Evolutionary conservation across 768 basidiomycete species (phyloP).

Genomic region (Leccinum barrowsii): DNA sequence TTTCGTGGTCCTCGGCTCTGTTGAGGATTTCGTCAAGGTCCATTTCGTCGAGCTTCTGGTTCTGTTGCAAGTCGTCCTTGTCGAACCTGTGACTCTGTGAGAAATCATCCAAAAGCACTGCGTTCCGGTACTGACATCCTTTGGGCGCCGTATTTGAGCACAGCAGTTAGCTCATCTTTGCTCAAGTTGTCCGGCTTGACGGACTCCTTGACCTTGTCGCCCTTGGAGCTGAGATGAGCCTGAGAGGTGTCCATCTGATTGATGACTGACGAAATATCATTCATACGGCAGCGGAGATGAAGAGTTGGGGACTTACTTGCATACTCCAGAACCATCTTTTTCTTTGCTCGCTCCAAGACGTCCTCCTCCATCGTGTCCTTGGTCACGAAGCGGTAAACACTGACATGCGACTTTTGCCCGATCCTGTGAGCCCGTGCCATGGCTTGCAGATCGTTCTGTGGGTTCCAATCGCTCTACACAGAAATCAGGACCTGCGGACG

Average conservation of each 20-base stretch:
- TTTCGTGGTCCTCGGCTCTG: slow-evolving; percentile 96
- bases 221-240: slow-evolving; percentile 86
- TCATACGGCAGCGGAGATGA: slow-evolving; percentile 14
- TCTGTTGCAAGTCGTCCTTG: slow-evolving; percentile 91
- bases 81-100: slow-evolving; percentile 67
- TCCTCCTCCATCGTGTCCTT: slow-evolving; percentile 99
- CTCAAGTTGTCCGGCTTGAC: slow-evolving; percentile 80
- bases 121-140: slow-evolving; percentile 66
- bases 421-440: slow-evolving; percentile 99
- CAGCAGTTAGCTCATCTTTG: slow-evolving; percentile 95
- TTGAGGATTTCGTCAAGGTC: slow-evolving; percentile 98
- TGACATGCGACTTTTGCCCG: slow-evolving; percentile 98
- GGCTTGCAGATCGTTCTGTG: slow-evolving; percentile 97
- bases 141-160: slow-evolving; percentile 97
- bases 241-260: slow-evolving; percentile 99
- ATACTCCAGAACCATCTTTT: slow-evolving; percentile 99
- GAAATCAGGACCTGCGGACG: slow-evolving; percentile 7
- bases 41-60: slow-evolving; percentile 97
- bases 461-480: slow-evolving; percentile 92
- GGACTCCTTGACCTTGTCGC: slow-evolving; percentile 57
- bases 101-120: background rate
- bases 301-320: slow-evolving; percentile 69
- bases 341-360: slow-evolving; percentile 94
- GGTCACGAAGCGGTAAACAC: slow-evolving; percentile 96
- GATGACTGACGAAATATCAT: slow-evolving; percentile 64